phyloP scores from a whole-genome alignment of 805 yeast species.

The Candida awuae region DNA sequence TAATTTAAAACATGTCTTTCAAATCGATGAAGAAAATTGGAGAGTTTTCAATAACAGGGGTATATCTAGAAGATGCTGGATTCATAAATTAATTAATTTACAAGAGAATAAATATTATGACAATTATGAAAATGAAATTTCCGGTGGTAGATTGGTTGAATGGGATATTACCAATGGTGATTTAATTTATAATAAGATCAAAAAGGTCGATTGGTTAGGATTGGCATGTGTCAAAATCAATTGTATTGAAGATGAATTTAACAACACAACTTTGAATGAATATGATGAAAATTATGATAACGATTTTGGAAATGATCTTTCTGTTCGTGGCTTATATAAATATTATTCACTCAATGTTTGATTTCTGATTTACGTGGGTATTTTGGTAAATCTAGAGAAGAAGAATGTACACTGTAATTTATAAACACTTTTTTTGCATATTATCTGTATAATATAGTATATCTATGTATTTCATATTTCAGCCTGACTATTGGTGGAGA shows the following conservation, averaged over 20 bases:
- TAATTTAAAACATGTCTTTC: slow-evolving; percentile 8
- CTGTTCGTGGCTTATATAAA: slow-evolving; percentile 46
- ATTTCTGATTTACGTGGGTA: slow-evolving; percentile 1
- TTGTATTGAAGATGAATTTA: slow-evolving; percentile 41
- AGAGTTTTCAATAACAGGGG: slow-evolving; percentile 40
- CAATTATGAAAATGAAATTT: slow-evolving; percentile 30
- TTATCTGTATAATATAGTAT: too few relatives aligned
- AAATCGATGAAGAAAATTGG: slow-evolving; percentile 32
- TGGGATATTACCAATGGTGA: slow-evolving; percentile 61
- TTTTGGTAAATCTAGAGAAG: neutral
- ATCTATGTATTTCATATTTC: too few relatives aligned
- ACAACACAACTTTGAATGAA: neutral
- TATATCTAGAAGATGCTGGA: slow-evolving; percentile 78
- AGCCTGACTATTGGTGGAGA: too few relatives aligned
- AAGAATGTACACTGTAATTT: neutral
- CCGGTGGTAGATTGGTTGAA: slow-evolving; percentile 27
- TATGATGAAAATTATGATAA: slow-evolving; percentile 19
- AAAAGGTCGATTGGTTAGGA: slow-evolving; percentile 42
- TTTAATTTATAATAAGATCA: slow-evolving; percentile 40
- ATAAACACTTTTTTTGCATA: neutral
- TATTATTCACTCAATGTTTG: slow-evolving; percentile 48
- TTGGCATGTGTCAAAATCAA: slow-evolving; percentile 47
- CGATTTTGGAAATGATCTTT: slow-evolving; percentile 46
- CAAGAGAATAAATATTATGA: slow-evolving; percentile 11
- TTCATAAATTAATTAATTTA: slow-evolving; percentile 22